A percentile compares a stretch with the other conserved stretches of the same genome.
phyloP scores from a whole-genome alignment of 1,284 basidiomycete species.

The Trametes pubescens region DNA sequence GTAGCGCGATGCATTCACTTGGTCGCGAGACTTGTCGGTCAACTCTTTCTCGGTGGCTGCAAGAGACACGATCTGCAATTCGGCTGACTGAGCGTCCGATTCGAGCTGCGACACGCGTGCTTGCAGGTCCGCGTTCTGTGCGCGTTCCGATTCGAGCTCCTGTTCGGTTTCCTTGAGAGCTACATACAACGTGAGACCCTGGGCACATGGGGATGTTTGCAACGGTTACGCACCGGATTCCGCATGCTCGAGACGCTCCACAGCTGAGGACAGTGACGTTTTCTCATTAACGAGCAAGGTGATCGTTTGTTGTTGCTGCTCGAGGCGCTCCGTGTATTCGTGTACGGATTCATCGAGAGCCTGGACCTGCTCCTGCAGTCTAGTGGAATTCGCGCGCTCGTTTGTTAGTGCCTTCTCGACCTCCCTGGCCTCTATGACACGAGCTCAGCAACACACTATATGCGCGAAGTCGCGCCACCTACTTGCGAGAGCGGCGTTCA shows the following conservation, averaged over 20 bases:
- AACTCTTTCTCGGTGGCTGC: constrained; percentile 61
- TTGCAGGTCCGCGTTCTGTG: constrained; percentile 49
- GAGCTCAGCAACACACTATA: constrained; percentile 6
- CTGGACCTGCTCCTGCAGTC: constrained; percentile 36
- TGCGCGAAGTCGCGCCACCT: neutral
- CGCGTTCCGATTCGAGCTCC: constrained; percentile 54
- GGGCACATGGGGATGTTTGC: neutral
- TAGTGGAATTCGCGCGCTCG: constrained; percentile 32
- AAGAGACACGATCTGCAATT: constrained; percentile 51
- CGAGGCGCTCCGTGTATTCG: constrained; percentile 35
- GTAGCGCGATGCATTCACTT: constrained; percentile 48
- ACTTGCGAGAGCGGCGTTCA: constrained; percentile 19
- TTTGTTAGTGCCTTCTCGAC: constrained; percentile 30
- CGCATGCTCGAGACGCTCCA: constrained; percentile 45
- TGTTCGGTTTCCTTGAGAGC: constrained; percentile 57
- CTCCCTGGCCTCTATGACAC: constrained; percentile 29
- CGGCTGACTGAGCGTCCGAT: constrained; percentile 41
- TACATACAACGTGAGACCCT: constrained; percentile 37
- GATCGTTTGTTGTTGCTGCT: constrained; percentile 49
- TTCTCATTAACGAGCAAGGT: constrained; percentile 50
- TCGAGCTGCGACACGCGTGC: constrained; percentile 53
- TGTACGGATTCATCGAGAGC: constrained; percentile 35
- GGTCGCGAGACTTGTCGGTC: constrained; percentile 65
- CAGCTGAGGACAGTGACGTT: constrained; percentile 41
- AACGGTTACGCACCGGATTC: constrained; percentile 44